Conservation (phyloP, 2,329 filamentous ascomycete species). For the Graphilbum sp. region DNA sequence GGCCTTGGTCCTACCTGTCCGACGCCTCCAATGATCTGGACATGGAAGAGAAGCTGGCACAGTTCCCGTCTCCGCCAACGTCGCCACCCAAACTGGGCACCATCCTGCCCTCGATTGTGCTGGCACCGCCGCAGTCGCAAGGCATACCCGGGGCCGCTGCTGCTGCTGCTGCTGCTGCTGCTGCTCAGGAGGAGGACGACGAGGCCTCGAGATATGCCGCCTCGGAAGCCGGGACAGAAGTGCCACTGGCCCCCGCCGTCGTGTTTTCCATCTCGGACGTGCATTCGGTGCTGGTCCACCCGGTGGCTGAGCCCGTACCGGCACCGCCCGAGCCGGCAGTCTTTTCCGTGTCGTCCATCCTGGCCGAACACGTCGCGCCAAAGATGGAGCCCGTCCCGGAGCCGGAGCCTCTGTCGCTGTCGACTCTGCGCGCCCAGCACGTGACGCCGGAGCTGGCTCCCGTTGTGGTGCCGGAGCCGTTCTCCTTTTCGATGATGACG, state of each 20-base stretch:
- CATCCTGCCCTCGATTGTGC: slow-evolving; percentile 11
- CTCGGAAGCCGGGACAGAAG: no score
- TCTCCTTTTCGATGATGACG: slow-evolving; percentile 3
- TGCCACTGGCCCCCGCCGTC: no score
- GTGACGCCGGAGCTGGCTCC: neutral
- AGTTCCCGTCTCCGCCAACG: slow-evolving; percentile 37
- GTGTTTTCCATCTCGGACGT: slow-evolving; percentile 5
- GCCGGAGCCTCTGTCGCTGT: neutral
- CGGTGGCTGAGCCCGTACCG: slow-evolving; percentile 2
- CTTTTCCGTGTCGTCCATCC: slow-evolving; percentile 1
- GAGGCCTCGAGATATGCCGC: no score
- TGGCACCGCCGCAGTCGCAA: slow-evolving; percentile 16
- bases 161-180: no score
- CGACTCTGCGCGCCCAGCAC: no score
- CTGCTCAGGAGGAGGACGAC: no score
- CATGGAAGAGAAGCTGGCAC: slow-evolving; percentile 33
- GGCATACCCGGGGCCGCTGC: neutral
- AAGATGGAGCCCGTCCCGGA: neutral
- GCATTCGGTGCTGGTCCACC: slow-evolving; percentile 5
- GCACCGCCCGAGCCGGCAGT: neutral
- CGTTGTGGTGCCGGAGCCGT: neutral
- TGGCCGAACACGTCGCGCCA: neutral
- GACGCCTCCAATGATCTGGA: slow-evolving; percentile 18
- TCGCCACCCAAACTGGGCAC: slow-evolving; percentile 16
- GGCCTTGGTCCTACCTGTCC: slow-evolving; percentile 7